A percentile compares a stretch with the other conserved stretches of the same genome.
Evolutionary conservation across 768 basidiomycete genomes (phyloP).

Genomic region (Nidularia pulvinata): DNA sequence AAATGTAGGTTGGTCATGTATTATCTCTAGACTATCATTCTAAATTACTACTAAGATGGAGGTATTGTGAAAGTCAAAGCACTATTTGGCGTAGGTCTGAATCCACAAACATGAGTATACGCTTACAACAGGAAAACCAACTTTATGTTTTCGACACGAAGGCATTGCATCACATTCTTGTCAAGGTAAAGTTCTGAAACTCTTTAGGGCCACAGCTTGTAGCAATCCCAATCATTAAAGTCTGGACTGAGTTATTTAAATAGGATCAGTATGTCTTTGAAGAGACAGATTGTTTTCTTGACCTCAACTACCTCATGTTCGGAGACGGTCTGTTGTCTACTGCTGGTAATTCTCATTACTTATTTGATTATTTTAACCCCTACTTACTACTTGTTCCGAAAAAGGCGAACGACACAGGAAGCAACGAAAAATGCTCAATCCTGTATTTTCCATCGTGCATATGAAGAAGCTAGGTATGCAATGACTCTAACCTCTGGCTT

Average conservation of each 20-base stretch:
- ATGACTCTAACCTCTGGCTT: too few species aligned
- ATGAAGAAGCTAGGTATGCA: constrained; percentile 24
- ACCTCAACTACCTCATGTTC: constrained; percentile 8
- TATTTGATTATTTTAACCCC: not conserved
- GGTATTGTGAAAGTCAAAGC: constrained; percentile 27
- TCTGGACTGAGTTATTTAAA: not conserved
- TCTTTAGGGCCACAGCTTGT: constrained; percentile 1
- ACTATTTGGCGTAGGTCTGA: constrained; percentile 27
- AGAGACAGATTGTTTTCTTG: constrained; percentile 18
- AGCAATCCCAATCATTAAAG: not conserved
- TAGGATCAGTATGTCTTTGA: constrained; percentile 31
- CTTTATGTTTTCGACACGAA: constrained; percentile 42
- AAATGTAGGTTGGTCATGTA: too few species aligned
- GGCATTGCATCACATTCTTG: constrained; percentile 41
- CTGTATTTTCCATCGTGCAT: constrained; percentile 39
- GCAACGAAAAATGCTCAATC: constrained; percentile 43
- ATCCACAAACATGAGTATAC: not conserved
- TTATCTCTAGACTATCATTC: too few species aligned
- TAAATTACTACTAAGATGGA: constrained; percentile 17
- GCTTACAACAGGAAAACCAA: constrained; percentile 18
- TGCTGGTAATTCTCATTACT: constrained; percentile 6
- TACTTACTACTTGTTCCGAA: not conserved
- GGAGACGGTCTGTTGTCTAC: constrained; percentile 18
- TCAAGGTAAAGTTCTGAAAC: constrained; percentile 27
- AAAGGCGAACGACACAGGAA: constrained; percentile 35